These are phyloP conservation scores for Stentor roeselii DNA, from an alignment of 73 alveolate genomes.

Conservation along the genomic window DNA sequence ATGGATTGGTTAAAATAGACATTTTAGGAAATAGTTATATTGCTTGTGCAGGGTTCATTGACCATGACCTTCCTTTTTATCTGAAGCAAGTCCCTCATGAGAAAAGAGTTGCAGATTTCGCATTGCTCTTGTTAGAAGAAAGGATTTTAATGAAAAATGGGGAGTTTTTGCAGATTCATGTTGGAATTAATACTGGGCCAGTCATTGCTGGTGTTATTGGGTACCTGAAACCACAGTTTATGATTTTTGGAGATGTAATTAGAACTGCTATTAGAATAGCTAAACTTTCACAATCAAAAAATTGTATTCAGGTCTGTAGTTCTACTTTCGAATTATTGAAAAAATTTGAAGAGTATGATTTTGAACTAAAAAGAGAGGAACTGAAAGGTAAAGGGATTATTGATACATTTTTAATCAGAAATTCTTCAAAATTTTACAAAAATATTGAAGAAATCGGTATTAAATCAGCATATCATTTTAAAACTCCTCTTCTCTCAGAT, in stretches of 20 bases:
- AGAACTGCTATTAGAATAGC: not conserved
- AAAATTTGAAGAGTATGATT: not conserved
- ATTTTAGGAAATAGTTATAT: not conserved
- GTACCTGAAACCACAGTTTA: not conserved
- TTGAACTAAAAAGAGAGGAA: not conserved
- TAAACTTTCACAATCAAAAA: not conserved
- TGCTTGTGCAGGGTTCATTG: not conserved
- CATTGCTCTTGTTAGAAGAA: not conserved
- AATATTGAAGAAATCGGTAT: no score
- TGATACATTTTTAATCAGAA: no score
- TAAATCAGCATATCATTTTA: no score
- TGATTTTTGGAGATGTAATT: not conserved
- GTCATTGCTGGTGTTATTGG: not conserved
- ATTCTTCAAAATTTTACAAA: no score
- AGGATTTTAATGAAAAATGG: not conserved
- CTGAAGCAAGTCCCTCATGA: not conserved
- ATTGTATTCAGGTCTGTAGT: not conserved
- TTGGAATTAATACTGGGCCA: not conserved
- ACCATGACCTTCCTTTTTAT: not conserved
- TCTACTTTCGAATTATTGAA: not conserved
- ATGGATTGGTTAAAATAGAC: not conserved
- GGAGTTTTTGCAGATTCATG: not conserved
- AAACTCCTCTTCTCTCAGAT: no score
- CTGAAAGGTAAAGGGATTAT: not conserved
- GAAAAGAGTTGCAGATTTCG: not conserved